phyloP scores from a whole-genome alignment of 176 grass and related monocot genomes.

The Oryza longistaminata region DNA sequence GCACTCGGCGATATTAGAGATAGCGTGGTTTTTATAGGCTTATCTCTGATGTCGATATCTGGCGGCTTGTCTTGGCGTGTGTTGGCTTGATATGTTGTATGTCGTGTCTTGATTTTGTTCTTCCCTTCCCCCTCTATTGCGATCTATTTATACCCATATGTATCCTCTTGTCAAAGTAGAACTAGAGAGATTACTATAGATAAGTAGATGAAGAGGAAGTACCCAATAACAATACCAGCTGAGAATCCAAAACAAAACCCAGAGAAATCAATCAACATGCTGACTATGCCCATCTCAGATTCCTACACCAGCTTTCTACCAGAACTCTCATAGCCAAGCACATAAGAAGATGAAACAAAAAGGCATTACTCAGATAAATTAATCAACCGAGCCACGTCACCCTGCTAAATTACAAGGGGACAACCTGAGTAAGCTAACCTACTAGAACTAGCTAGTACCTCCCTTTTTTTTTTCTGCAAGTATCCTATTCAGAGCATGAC shows the following conservation, averaged over 20 bases:
- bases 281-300: constrained; percentile 66
- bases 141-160: no score
- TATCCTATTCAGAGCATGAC: constrained; percentile 16
- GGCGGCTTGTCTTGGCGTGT: no score
- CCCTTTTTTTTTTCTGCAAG: constrained; percentile 7
- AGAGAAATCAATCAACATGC: constrained; percentile 66
- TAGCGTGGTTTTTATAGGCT: no score
- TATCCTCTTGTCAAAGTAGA: no score
- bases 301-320: constrained; percentile 16
- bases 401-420: not conserved
- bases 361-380: not conserved
- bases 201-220: constrained; percentile 76
- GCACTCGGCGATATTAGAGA: no score
- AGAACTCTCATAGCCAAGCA: constrained; percentile 23
- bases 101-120: no score
- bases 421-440: constrained; percentile 14
- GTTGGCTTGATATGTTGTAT: no score
- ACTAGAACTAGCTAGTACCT: not conserved
- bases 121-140: no score
- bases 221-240: constrained; percentile 72
- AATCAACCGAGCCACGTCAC: not conserved
- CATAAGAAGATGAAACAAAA: constrained; percentile 9
- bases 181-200: no score
- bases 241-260: constrained; percentile 81
- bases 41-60: no score